phyloP scores from a whole-genome alignment of 768 basidiomycete species.

The Mycena rosella region DNA sequence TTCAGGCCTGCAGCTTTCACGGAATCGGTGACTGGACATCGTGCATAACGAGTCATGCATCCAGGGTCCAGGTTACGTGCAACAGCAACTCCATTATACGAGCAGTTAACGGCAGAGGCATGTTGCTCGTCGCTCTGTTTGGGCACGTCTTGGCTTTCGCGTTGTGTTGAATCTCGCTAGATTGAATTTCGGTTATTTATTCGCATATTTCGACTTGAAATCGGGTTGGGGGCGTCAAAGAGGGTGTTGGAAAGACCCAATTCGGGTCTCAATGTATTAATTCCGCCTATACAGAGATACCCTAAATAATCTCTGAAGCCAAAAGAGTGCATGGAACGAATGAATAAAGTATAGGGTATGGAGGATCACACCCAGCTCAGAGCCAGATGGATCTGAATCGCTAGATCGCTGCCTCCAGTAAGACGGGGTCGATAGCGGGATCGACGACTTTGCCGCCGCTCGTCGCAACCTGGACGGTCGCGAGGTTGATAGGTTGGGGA shows the following conservation, averaged over 20 bases:
- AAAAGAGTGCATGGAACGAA: no score
- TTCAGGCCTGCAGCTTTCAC: slow-evolving; percentile 6
- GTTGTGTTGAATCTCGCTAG: neutral
- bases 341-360: no score
- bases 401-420: slow-evolving; percentile 8
- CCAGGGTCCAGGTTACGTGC: neutral
- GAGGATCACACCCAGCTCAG: neutral
- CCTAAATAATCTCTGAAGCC: no score
- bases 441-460: neutral
- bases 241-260: no score
- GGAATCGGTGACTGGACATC: neutral
- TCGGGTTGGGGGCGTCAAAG: no score
- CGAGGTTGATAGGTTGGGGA: neutral
- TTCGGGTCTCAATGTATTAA: no score
- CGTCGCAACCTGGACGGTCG: neutral
- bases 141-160: neutral
- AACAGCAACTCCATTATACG: neutral
- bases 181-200: no score
- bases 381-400: slow-evolving; percentile 11
- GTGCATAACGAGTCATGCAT: neutral
- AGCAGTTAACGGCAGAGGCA: neutral
- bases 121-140: neutral
- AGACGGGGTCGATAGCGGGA: slow-evolving; percentile 10
- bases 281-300: no score
- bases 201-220: no score